Conservation (phyloP, 306 rosid genomes). For the Clitoria ternatea region DNA sequence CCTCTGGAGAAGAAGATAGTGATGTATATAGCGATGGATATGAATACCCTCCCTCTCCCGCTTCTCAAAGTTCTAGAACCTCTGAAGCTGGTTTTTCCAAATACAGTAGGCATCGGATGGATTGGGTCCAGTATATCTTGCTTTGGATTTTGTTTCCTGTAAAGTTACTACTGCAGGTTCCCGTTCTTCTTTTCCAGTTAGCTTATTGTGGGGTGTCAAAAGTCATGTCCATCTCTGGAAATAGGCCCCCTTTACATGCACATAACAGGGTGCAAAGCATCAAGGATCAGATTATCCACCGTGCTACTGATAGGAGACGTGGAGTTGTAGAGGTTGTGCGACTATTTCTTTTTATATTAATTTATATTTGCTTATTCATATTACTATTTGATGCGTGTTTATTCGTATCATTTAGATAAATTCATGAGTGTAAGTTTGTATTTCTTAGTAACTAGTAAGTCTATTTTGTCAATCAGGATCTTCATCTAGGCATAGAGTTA, state of each 20-base stretch:
- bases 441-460: slow-evolving; percentile 22
- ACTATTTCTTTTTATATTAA: background rate
- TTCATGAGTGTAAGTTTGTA: background rate
- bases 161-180: slow-evolving; percentile 54
- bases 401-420: background rate
- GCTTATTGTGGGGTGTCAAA: slow-evolving; percentile 26
- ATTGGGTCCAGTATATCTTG: slow-evolving; percentile 49
- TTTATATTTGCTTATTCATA: no score
- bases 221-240: slow-evolving; percentile 28
- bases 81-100: slow-evolving; percentile 43
- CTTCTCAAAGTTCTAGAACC: slow-evolving; percentile 61
- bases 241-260: slow-evolving; percentile 32
- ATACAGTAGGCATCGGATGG: slow-evolving; percentile 35
- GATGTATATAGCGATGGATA: slow-evolving; percentile 51
- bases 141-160: slow-evolving; percentile 58
- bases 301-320: slow-evolving; percentile 83
- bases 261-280: slow-evolving; percentile 47
- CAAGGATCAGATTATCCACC: slow-evolving; percentile 72
- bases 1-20: slow-evolving; percentile 65
- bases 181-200: slow-evolving; percentile 33
- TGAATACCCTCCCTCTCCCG: slow-evolving; percentile 51
- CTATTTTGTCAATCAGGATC: slow-evolving; percentile 59
- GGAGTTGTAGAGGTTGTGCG: slow-evolving; percentile 82
- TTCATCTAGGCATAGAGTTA: slow-evolving; percentile 77
- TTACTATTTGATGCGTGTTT: no score